Evolutionary conservation across 106 monocot genomes (phyloP), one percentile per base, ranked within the genome.

Genomic region (Acanthochlamys bracteata): DNA sequence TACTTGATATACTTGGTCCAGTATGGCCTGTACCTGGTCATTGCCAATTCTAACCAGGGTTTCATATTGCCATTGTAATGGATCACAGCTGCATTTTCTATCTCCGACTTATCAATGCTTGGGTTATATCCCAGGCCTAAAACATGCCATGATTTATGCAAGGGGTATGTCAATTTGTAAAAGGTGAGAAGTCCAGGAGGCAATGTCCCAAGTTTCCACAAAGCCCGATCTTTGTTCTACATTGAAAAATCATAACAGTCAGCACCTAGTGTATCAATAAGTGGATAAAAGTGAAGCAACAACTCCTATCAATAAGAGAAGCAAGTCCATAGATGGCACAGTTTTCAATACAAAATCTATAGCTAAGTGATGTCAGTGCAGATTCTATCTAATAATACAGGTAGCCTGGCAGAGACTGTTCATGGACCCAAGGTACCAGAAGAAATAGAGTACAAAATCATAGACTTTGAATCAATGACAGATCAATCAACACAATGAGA

Each of bases 21-120:
- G 55, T 82, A 79, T 42, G 76, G 70, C 54, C 69, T 69, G 79
- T 86, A 86, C 60, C 82, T 86, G 56, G 73, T 76, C 86, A 86
- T 86, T 25, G 82, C 82, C 25, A 86, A 52, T 64, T 82, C 86
- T 55, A 86, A 64, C 86, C 86, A 86, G 41, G 86, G 86, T 33
- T 86, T 86, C 86, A 86, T 86, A 52, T 86, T 86, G 7, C 86
- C 86, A 63, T 86, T 86, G 25, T 82, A 86, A 55, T 86, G 82
- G 25, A 86, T 43, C 10, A 86, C 86, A 24, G 86, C 86, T 55
- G 86, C 82, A 20, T 82, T 82, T 12, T 79, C 78, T n/a, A 86
- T 76, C 63, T 82, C 81, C 4, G 79, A 75, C 14, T 72, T 75
- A 66, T 79, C 86, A 24, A 86, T 82, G 68, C 79, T 86, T 7